phyloP scores from a whole-genome alignment of 768 basidiomycete species.

The Tricholoma sp. region DNA sequence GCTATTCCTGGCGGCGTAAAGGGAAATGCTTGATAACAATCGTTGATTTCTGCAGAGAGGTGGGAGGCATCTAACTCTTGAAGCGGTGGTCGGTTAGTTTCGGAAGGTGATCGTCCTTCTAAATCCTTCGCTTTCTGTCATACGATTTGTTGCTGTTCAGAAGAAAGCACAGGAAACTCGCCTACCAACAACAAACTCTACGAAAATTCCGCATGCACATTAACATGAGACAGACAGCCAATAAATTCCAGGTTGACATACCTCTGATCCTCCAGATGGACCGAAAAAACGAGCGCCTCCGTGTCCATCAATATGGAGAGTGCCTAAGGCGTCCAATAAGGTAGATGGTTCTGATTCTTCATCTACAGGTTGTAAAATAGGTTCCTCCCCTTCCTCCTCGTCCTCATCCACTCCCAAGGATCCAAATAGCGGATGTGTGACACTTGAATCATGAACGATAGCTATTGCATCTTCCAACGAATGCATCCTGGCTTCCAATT shows the following conservation, averaged over 20 bases:
- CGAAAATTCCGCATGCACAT: background rate
- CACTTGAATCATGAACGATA: conserved; percentile 36
- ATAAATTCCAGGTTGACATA: conserved; percentile 17
- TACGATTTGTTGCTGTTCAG: background rate
- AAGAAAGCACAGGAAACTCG: conserved; percentile 3
- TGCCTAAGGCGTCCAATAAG: conserved; percentile 36
- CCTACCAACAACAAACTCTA: conserved; percentile 41
- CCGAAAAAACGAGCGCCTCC: conserved; percentile 41
- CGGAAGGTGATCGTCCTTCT: conserved; percentile 10
- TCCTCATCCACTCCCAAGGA: conserved; percentile 13
- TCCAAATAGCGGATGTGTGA: conserved; percentile 40
- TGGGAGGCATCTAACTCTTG: conserved; percentile 40
- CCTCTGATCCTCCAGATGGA: conserved; percentile 46
- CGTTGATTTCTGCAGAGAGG: conserved; percentile 38
- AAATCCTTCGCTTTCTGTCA: conserved; percentile 23
- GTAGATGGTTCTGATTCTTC: conserved; percentile 22
- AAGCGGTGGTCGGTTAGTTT: conserved; percentile 13
- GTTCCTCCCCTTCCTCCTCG: conserved; percentile 25
- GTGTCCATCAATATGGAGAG: conserved; percentile 38
- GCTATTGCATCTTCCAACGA: conserved; percentile 53
- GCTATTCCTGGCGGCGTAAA: conserved; percentile 35
- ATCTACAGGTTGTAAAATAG: conserved; percentile 20
- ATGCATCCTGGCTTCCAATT: conserved; percentile 47
- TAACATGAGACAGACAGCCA: background rate
- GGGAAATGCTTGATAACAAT: conserved; percentile 40